Base-by-base conservation (phyloP, 441 rosid species). In the Adansonia grandidieri region DNA sequence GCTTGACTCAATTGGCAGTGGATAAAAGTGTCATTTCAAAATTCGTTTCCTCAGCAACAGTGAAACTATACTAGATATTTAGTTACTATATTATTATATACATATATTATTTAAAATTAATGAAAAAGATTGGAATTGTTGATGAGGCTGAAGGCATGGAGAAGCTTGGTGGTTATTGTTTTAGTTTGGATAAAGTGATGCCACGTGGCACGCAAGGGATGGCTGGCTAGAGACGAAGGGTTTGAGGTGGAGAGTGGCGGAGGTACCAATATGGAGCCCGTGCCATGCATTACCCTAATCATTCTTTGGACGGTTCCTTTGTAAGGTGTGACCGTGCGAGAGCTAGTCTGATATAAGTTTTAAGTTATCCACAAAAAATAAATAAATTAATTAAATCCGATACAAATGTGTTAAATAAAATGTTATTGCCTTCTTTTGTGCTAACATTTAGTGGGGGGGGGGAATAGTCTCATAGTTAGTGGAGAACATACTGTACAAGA, bases 121-220 rank as follows among this genome's bases (percentile, higher is more conserved):
- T 8, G 5, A 37, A 61, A 64, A 76, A 61, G 74, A 81, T 62
- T 81, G 86, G 80, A 77, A 78, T 85, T 75, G 86, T 79, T 83
- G 93, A 86, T 77, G 88, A 81, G 89, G 91, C 87, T 86, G 85
- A 81, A 87, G 84, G 87, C 58, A 85, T 83, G 94, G 89, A 82
- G 87, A 84, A 81, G 84, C 87, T 81, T 85, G 95, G 95, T 78
- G 86, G 85, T 79, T 45, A 62, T 79, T n/a, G 51, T 78, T 70
- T 76, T 3, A 74, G 60, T 86, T 74, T 77, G 92, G 96, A 87
- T 89, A 90, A 84, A 78, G 82, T 57, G 17, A 5, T 54, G 84
- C 72, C 90, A 91, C 90, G 89, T 91, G 95, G 91, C 82, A 20
- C 0, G 6, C 5, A 13, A n/a, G 5, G 64, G 66, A 65, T 86